Conservation (phyloP, 2,329 filamentous ascomycete species). For the Capronia americana region DNA sequence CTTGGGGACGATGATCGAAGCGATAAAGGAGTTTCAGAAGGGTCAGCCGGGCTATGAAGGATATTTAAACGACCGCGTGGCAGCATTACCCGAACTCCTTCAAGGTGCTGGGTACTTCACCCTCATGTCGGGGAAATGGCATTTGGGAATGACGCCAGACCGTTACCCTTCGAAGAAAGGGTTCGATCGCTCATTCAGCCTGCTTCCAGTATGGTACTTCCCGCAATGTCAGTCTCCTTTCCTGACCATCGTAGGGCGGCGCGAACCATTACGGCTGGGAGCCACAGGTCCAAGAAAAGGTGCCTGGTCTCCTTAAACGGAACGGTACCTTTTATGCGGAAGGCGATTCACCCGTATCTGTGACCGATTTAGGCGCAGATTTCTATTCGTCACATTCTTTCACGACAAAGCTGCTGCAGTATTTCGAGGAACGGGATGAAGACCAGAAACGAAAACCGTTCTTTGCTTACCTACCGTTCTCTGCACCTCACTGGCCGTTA, state of each 20-base stretch:
- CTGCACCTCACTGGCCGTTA: conserved; percentile 68
- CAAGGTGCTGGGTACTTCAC: conserved; percentile 47
- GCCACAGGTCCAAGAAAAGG: conserved; percentile 34
- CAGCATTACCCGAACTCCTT: conserved; percentile 46
- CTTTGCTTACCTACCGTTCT: conserved; percentile 55
- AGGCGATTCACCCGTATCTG: conserved; percentile 16
- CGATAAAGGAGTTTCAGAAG: conserved; percentile 36
- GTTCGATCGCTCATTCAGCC: conserved; percentile 43
- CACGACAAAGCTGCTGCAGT: conserved; percentile 27
- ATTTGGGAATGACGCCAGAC: conserved; percentile 44
- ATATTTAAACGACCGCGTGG: conserved; percentile 41
- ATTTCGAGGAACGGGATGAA: conserved; percentile 33
- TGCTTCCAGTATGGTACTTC: conserved; percentile 33
- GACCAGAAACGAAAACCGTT: conserved; percentile 27
- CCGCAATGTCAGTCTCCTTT: neutral
- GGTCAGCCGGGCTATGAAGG: conserved; percentile 44
- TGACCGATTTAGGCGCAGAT: conserved; percentile 18
- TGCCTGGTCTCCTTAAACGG: conserved; percentile 18
- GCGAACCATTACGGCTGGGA: conserved; percentile 49
- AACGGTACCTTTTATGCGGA: conserved; percentile 28
- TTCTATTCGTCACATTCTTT: conserved; percentile 31
- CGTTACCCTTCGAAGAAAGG: conserved; percentile 43
- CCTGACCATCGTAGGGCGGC: conserved; percentile 19
- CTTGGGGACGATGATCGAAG: conserved; percentile 44
- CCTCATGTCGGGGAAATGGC: conserved; percentile 49